Evolutionary conservation across 129 eudicot species (phyloP).

Genomic region (Pulicaria dysenterica): DNA sequence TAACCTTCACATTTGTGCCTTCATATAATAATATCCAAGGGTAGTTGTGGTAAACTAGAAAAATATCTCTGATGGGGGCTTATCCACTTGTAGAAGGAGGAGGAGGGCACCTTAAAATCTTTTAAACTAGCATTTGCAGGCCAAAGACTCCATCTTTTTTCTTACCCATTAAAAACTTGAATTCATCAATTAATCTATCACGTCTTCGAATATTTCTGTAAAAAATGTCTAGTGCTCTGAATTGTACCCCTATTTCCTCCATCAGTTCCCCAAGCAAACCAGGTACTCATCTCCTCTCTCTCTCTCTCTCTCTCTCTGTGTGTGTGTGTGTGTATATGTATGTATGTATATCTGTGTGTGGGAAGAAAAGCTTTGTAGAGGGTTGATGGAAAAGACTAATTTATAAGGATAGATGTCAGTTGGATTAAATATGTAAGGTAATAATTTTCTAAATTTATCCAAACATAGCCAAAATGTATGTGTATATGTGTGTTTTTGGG

Average conservation of each 20-base stretch:
- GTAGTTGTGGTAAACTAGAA: constrained; percentile 23
- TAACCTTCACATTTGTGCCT: constrained; percentile 9
- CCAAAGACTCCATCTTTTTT: constrained; percentile 21
- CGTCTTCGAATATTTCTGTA: constrained; percentile 18
- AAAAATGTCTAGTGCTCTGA: constrained; percentile 46
- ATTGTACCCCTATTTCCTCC: constrained; percentile 48
- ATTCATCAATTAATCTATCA: constrained; percentile 13
- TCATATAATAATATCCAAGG: constrained; percentile 19
- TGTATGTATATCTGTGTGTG: background rate
- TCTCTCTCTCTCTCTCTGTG: constrained; percentile 4
- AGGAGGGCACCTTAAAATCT: constrained; percentile 27
- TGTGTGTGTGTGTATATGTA: background rate
- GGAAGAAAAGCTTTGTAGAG: too few species aligned
- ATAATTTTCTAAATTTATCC: background rate
- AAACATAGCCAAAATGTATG: background rate
- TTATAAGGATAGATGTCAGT: background rate
- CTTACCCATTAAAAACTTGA: constrained; percentile 30
- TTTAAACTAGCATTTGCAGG: constrained; percentile 18
- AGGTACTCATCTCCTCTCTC: constrained; percentile 20
- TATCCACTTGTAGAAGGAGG: constrained; percentile 31
- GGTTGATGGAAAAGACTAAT: too few species aligned
- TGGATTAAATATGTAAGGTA: background rate
- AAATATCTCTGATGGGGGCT: constrained; percentile 17
- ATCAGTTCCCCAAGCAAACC: constrained; percentile 37
- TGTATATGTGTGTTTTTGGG: constrained; percentile 2